A percentile compares a stretch with the other conserved stretches of the same genome.
Conservation (phyloP, 306 rosid species). For the Cicer judaicum region DNA sequence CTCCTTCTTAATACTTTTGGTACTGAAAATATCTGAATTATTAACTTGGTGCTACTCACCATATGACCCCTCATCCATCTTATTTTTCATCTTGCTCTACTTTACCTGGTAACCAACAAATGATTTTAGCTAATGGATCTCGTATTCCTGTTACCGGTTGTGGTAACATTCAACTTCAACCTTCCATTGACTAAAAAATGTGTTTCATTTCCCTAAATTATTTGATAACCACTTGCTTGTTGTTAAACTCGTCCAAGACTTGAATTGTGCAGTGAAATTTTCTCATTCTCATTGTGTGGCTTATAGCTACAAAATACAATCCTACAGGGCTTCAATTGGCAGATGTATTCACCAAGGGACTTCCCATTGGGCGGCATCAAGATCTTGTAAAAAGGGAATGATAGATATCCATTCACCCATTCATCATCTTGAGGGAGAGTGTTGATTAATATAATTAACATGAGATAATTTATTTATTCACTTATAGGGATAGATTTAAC, state of each 20-base stretch:
- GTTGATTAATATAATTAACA: too few relatives aligned
- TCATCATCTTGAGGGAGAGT: neutral
- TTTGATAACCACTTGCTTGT: too few relatives aligned
- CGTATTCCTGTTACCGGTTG: neutral
- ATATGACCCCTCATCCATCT: neutral
- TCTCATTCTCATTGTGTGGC: neutral
- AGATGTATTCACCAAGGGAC: neutral
- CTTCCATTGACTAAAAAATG: neutral
- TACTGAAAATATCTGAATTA: too few relatives aligned
- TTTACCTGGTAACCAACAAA: neutral
- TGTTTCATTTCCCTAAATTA: neutral
- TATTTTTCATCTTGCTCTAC: neutral
- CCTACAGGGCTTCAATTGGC: neutral
- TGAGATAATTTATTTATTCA: too few relatives aligned
- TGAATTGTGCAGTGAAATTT: too few relatives aligned
- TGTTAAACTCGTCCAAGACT: too few relatives aligned
- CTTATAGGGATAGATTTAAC: too few relatives aligned
- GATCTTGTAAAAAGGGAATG: neutral
- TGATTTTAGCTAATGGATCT: neutral
- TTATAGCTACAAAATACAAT: neutral
- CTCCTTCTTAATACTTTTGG: too few relatives aligned
- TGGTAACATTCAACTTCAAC: neutral
- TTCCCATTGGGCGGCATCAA: neutral
- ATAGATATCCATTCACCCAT: neutral
- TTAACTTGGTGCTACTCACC: neutral